Base-by-base conservation (phyloP, 2,329 filamentous ascomycete species). In the Elsinoe batatas region DNA sequence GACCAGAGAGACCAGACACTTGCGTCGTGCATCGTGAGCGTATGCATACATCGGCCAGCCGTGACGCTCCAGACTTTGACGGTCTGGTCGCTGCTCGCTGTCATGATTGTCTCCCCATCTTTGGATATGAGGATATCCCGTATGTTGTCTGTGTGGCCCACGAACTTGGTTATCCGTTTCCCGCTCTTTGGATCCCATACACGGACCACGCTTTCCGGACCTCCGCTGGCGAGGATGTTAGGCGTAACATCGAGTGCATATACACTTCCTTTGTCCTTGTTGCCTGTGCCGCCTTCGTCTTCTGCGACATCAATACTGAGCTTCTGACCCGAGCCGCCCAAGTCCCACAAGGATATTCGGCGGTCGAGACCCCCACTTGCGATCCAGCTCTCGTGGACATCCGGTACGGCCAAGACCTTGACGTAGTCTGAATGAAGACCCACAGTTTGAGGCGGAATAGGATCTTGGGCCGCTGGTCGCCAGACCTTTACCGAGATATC, bases 41-140 rank as follows among this genome's bases (percentile, higher is more conserved):
- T 98, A 71, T 96, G 89, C 85, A 97, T 91, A 76, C 93, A 98
- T 63, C 93, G 81, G 56, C 93, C 93, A 18, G 90, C 91, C 10
- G 88, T 93, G 63, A 97, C 84, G 62, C 91, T 96, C 93, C 93
- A 98, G 57, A 97, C 83, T 74, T 98, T 98, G 74, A 98, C 85
- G 0, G 93, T 97, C 72, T 95, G 90, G 69, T 98, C 93, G 1
- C 91, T 91, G 63, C 91, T 95, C 12, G 89, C 91, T 0, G 91
- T 95, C 77, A 98, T 81, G 63, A 98, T 88, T 38, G 84, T 94
- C 67, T 95, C 90, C 37, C 89, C 91, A 58, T 87, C 83, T 62
- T 91, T 83, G 64, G 88, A 95, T 61, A 98, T 83, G 53, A 98
- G 76, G 59, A 98, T 90, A 63, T 91, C 86, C 47, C 93, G 84